Percentiles rank a stretch among this genome's conserved stretches.
Conservation (phyloP, 1,284 basidiomycete species). For the Malassezia obtusa region DNA sequence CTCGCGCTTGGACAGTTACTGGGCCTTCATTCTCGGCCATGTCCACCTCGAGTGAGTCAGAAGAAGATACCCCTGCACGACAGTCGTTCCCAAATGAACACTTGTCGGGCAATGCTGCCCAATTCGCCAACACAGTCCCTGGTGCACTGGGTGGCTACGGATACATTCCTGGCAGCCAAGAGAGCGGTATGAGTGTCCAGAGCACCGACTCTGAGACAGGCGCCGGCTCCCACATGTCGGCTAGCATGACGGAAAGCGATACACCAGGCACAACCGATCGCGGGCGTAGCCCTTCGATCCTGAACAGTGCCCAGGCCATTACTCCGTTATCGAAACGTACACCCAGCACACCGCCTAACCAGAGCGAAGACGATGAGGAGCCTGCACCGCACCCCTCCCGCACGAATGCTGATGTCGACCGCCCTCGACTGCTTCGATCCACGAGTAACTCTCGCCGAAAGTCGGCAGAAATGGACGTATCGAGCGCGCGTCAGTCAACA, state of each 20-base stretch:
- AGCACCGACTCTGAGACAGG: conserved; percentile 4
- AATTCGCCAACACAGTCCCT: conserved; percentile 5
- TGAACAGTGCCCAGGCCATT: conserved; percentile 28
- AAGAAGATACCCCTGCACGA: conserved; percentile 7
- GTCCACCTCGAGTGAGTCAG: conserved; percentile 16
- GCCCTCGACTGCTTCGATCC: background rate
- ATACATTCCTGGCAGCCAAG: conserved; percentile 41
- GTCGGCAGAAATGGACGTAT: background rate
- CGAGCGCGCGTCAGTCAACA: background rate
- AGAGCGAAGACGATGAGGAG: background rate
- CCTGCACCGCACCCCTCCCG: background rate
- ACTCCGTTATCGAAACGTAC: background rate
- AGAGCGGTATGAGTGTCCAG: conserved; percentile 26
- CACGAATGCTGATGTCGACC: background rate
- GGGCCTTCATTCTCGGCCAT: conserved; percentile 15
- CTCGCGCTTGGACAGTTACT: background rate
- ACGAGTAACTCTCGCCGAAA: background rate
- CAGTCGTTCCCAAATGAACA: background rate
- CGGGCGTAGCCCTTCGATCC: conserved; percentile 31
- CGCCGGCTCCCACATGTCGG: conserved; percentile 7
- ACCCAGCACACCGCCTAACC: background rate
- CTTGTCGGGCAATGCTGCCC: background rate
- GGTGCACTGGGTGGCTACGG: conserved; percentile 36
- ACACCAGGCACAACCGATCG: conserved; percentile 5
- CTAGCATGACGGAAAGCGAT: conserved; percentile 20